Evolutionary conservation across 768 basidiomycete species (phyloP), one percentile per base, ranked within the genome.

Genomic region (Auriscalpium orientale): DNA sequence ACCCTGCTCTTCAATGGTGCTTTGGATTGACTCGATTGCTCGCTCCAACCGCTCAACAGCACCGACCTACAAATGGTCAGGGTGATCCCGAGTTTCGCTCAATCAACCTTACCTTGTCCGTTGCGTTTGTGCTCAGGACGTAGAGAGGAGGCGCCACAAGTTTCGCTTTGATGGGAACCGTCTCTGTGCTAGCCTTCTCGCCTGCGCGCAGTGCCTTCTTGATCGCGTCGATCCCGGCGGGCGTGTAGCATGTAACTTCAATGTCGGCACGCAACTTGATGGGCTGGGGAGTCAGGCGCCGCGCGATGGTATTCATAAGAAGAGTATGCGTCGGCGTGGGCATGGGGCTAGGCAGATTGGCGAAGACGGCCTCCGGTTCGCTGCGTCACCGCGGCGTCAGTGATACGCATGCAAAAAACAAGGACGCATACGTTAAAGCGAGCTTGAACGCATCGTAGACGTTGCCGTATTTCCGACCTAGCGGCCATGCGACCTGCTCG

Each of bases 261-360:
- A 99, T 90, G 72, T 99, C 97, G 4, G 97, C 94, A 63, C 97
- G 91, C 43, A 99, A 82, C 74, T 98, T 99, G 78, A 99, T 95
- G 6, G 97, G 94, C 70, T 99, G 97, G 1, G 97, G 97, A 0
- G 97, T 99, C 40, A 98, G 78, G 12, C 97, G 87, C 46, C 94
- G 87, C 8, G 95, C 94, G 66, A 99, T 97, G 20, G 92, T 95
- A 54, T 79, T 71, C 58, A 80, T 81, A 18, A 98, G 80, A 45
- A 89, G 76, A 4, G 77, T 70, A 34, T 83, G 73, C 1, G 85
- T 86, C 1, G 81, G 74, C 7, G 76, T 65, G 3, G 82, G 74
- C 50, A 87, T 73, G 8, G 83, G 80, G 4, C 78, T 73, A 8
- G 78, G 67, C 36, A 98, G 76, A 0, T 85, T 76, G 2, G 82